Evolutionary conservation across 1,284 basidiomycete species (phyloP), one percentile per base, ranked within the genome.

Genomic region (Puccinia triticina): DNA sequence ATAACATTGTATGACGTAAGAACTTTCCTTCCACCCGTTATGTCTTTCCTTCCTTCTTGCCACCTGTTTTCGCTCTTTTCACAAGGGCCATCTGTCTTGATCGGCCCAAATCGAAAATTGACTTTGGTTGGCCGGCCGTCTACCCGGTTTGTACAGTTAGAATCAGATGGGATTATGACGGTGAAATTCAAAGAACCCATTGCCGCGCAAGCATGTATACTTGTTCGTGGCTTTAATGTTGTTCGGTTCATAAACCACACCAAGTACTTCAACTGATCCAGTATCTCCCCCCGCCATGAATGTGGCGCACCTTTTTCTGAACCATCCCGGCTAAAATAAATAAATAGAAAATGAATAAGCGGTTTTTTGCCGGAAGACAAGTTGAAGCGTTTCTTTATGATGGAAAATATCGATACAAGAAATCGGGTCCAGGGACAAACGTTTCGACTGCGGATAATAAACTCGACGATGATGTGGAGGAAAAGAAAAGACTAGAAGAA

Each of bases 1-100:
- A 94, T 98, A 0, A 92, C 94, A n/a, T 87, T 99, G 46, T 99
- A 96, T 87, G 96, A 99, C 88, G 95, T 96, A 86, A 88, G 94
- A 26, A 53, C 32, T 29, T 8, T 37, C 23, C 26, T 83, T 48
- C 55, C 26, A 18, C 16, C 37, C 32, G 40, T 40, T 29, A 34
- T 55, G 21, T 72, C 77, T 61, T 26, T 16, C 67, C 43, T 69
- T 26, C 57, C 21, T 81, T 43, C 46, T 48, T 21, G 32, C 23
- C 67, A 23, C 37, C 34, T 37, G 21, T 34, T 74, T 50, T 18
- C 34, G 14, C 69, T n/a, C 26, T 48, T 53, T 55, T 53, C 57
- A n/a, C n/a, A n/a, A 55, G 10, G 8, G n/a, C n/a, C n/a, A 21
- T n/a, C 5, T 59, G n/a, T 29, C 57, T 26, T n/a, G 32, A 67